Percentiles rank a stretch among this genome's conserved stretches.
phyloP scores from a whole-genome alignment of 768 basidiomycete species.

The Panellus pusillus region DNA sequence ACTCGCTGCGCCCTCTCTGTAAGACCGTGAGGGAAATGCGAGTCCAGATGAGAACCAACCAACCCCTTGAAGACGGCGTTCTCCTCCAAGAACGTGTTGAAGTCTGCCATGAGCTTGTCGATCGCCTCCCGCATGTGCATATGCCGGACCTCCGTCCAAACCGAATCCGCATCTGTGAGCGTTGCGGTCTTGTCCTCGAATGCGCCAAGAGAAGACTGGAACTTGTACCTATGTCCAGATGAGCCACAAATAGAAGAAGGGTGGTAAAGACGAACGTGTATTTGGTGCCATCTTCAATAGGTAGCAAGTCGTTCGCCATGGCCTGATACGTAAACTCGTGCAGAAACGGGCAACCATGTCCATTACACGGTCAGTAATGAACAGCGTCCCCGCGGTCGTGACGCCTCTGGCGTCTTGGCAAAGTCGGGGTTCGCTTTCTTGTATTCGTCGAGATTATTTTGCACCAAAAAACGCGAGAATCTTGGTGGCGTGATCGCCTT shows the following conservation, averaged over 20 bases:
- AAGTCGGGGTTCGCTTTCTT: constrained; percentile 86
- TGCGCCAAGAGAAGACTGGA: constrained; percentile 82
- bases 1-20: constrained; percentile 77
- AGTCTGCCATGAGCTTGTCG: constrained; percentile 94
- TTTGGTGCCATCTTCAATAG: constrained; percentile 80
- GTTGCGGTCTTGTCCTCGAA: constrained; percentile 87
- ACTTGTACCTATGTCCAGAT: constrained; percentile 72
- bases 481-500: constrained; percentile 77
- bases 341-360: constrained; percentile 83
- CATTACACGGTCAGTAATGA: constrained; percentile 97
- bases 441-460: constrained; percentile 81
- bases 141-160: constrained; percentile 93
- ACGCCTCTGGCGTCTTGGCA: constrained; percentile 57
- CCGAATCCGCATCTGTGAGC: constrained; percentile 82
- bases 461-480: constrained; percentile 84
- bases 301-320: constrained; percentile 94
- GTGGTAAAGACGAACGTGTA: constrained; percentile 66
- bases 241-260: background rate
- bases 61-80: constrained; percentile 94
- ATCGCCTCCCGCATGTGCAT: constrained; percentile 99
- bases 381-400: constrained; percentile 73
- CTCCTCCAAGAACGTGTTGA: constrained; percentile 91
- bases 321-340: constrained; percentile 99
- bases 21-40: constrained; percentile 5
- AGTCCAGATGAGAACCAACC: constrained; percentile 22